Conservation (phyloP, 108 stramenopile species). For the Cyclotella choctawhatcheeana region DNA sequence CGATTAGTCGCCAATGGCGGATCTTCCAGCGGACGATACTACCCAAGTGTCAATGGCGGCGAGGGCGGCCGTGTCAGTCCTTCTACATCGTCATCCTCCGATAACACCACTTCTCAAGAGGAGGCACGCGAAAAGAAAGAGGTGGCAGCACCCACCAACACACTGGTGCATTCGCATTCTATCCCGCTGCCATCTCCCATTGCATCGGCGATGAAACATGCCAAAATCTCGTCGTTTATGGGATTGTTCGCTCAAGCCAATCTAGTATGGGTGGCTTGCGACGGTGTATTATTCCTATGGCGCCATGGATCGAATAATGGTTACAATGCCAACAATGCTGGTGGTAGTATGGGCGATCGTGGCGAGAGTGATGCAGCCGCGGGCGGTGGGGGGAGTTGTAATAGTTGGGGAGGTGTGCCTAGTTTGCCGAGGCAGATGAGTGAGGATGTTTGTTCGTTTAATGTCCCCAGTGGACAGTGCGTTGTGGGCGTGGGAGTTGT, state of each 20-base stretch:
- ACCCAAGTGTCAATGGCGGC: neutral
- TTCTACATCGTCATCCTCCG: no score
- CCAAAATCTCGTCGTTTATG: slow-evolving; percentile 74
- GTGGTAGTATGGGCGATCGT: neutral
- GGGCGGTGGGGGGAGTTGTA: neutral
- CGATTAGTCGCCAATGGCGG: slow-evolving; percentile 41
- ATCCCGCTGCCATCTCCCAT: slow-evolving; percentile 75
- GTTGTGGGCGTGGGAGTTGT: slow-evolving; percentile 85
- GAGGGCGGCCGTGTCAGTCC: neutral
- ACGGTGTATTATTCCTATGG: slow-evolving; percentile 92
- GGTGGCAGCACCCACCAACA: slow-evolving; percentile 14
- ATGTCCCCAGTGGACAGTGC: slow-evolving; percentile 80
- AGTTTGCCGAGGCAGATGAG: neutral
- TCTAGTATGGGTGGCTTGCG: slow-evolving; percentile 93
- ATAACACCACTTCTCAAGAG: no score
- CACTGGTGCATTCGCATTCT: slow-evolving; percentile 57
- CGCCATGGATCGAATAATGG: slow-evolving; percentile 45
- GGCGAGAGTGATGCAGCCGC: neutral
- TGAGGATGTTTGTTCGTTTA: slow-evolving; percentile 74
- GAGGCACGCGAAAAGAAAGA: no score
- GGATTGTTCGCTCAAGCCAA: slow-evolving; percentile 90
- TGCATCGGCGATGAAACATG: slow-evolving; percentile 48
- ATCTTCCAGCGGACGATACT: neutral
- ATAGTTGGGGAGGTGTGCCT: slow-evolving; percentile 7
- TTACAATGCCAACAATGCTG: neutral